These are phyloP conservation scores for Ensete ventricosum DNA, from an alignment of 176 grass and related monocot genomes.

Conservation along the genomic window DNA sequence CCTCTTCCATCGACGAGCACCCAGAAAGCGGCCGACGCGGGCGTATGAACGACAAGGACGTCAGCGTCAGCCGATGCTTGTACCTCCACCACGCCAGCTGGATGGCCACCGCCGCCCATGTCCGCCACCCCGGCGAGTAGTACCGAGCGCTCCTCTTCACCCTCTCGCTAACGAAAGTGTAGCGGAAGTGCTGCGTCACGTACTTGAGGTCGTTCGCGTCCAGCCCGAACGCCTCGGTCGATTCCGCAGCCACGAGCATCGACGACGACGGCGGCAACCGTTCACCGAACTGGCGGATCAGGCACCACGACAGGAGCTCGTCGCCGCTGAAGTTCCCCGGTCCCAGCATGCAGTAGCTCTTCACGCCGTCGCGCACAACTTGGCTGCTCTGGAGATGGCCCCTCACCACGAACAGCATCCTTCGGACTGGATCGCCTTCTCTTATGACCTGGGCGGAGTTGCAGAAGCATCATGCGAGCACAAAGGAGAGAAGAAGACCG, in stretches of 20 bases:
- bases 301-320: constrained; percentile 85
- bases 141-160: constrained; percentile 68
- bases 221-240: constrained; percentile 65
- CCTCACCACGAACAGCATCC: constrained; percentile 85
- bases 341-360: constrained; percentile 75
- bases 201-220: constrained; percentile 79
- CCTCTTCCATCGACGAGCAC: constrained; percentile 78
- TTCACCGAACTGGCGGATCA: constrained; percentile 54
- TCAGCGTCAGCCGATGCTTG: constrained; percentile 67
- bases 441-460: constrained; percentile 35
- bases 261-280: constrained; percentile 59
- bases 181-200: constrained; percentile 86
- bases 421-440: constrained; percentile 62
- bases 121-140: constrained; percentile 81
- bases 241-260: constrained; percentile 56
- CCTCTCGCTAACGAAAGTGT: constrained; percentile 76
- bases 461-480: no score
- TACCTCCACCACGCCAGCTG: constrained; percentile 69
- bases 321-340: constrained; percentile 84
- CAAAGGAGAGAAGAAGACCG: no score
- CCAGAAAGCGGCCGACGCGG: constrained; percentile 54
- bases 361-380: constrained; percentile 50
- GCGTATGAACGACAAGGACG: constrained; percentile 59
- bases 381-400: constrained; percentile 84
- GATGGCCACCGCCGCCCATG: constrained; percentile 72